Base-by-base conservation (phyloP, 495 filamentous ascomycete species). In the Aspergillus diversus region DNA sequence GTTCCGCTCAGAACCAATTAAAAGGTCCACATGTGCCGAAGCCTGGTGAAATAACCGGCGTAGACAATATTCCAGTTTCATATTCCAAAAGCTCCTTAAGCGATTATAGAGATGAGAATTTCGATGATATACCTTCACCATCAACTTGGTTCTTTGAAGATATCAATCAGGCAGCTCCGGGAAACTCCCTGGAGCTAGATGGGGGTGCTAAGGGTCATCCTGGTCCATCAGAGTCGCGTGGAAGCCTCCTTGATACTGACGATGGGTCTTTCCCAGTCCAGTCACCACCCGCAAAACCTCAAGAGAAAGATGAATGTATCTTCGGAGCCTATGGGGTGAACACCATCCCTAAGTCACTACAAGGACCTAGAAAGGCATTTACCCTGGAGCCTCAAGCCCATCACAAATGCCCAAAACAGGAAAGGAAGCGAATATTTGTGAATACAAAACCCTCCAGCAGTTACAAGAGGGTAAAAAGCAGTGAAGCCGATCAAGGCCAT, bases 51-150 rank as follows among this genome's bases (percentile, higher is more conserved):
- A 7, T 16, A 21, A 37, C 1, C 7, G 12, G 49, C 31, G 5
- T 13, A 43, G 16, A 31, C 15, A 11, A 32, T 21, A 34, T 8
- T 6, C 21, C 21, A 32, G 12, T 16, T 6, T 16, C 12, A 3
- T 8, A 5, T 31, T 39, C 31, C 8, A 52, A 54, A 31, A 35
- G 63, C 17, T 55, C 59, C 51, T 75, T 73, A 1, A 77, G 74
- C 60, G 77, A 80, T 34, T 78, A 74, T 56, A 71, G 64, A 2
- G 68, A 73, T 56, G 72, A 72, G 49, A 67, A 63, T n/a, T 68
- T 77, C 27, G 71, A 73, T 15, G 76, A 80, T 55, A 62, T 83
- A n/a, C 80, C 78, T 32, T 78, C 78, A 8, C 74, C 77, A 33
- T 77, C 75, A 31, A 61, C 60, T n/a, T 51, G 74, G 13, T 33